These are phyloP conservation scores for Pseudogymnoascus sp. DNA, from an alignment of 2,329 filamentous ascomycete genomes.

Conservation along the genomic window DNA sequence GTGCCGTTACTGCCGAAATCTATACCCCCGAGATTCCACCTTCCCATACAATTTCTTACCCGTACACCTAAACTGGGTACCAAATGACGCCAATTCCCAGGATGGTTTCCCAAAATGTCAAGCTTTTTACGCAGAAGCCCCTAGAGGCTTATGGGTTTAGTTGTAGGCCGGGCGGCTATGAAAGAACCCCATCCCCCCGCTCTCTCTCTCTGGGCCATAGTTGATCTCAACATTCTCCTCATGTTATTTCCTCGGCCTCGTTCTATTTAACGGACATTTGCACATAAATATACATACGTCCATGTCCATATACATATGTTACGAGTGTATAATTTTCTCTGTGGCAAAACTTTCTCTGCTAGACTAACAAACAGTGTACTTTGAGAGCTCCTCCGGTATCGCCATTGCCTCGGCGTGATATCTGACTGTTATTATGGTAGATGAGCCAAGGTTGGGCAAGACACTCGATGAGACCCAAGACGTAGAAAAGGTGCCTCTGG, in stretches of 20 bases:
- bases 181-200: not conserved
- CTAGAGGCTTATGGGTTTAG: constrained; percentile 6
- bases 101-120: not conserved
- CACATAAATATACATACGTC: not conserved
- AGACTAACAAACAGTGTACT: not conserved
- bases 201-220: not conserved
- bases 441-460: not conserved
- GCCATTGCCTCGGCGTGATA: not conserved
- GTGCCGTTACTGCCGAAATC: constrained; percentile 4
- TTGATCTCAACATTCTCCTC: not conserved
- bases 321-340: not conserved
- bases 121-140: constrained; percentile 5
- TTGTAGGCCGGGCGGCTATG: not conserved
- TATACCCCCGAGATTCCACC: not conserved
- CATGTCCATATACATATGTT: not conserved
- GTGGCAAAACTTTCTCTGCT: not conserved
- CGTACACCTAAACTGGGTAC: not conserved
- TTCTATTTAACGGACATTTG: constrained; percentile 1
- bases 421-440: not conserved
- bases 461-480: not conserved
- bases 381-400: not conserved
- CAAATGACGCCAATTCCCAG: not conserved
- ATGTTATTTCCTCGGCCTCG: not conserved
- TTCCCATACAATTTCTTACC: not conserved
- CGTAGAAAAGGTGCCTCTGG: not conserved